Percentiles rank a stretch among this genome's conserved stretches.
phyloP scores from a whole-genome alignment of 2,329 filamentous ascomycete genomes.

The Dothideomycetidae sp. region DNA sequence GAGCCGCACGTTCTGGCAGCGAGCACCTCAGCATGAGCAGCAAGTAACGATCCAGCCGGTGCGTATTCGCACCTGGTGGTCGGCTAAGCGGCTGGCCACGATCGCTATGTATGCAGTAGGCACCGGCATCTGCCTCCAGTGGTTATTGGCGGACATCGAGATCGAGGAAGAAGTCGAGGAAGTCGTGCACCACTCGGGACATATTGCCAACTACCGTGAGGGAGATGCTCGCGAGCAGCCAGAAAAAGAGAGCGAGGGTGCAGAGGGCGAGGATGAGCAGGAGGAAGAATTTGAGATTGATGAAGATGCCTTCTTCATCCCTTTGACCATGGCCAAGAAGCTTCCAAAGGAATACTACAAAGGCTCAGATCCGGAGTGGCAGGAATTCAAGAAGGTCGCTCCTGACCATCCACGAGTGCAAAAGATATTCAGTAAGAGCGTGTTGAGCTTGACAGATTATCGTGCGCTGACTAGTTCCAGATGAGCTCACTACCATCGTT shows the following conservation, averaged over 20 bases:
- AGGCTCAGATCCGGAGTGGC: conserved; percentile 40
- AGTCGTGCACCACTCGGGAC: conserved; percentile 11
- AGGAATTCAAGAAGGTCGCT: conserved; percentile 33
- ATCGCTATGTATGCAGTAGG: conserved; percentile 3
- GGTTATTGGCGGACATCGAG: conserved; percentile 14
- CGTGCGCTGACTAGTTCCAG: conserved; percentile 12
- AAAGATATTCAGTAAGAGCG: conserved; percentile 24
- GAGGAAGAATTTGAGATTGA: conserved; percentile 21
- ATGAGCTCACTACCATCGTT: conserved; percentile 26
- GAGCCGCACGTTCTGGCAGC: not conserved
- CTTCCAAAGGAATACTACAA: conserved; percentile 31
- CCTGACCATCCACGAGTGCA: conserved; percentile 28
- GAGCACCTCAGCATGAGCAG: conserved; percentile 3
- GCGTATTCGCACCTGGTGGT: conserved; percentile 5
- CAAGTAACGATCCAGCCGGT: conserved; percentile 8
- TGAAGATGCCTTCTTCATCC: conserved; percentile 32
- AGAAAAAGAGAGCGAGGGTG: conserved; percentile 13
- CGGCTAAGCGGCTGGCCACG: conserved; percentile 5
- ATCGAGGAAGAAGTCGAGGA: conserved; percentile 16
- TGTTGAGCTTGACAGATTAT: not conserved
- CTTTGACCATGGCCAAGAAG: conserved; percentile 32
- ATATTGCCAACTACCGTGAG: too few species aligned
- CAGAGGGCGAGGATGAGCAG: conserved; percentile 20
- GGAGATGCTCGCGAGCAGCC: too few species aligned
- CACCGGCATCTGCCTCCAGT: conserved; percentile 11